Evolutionary conservation across 164 flowering plant species (phyloP).

Genomic region (Paratinospora sagittata): DNA sequence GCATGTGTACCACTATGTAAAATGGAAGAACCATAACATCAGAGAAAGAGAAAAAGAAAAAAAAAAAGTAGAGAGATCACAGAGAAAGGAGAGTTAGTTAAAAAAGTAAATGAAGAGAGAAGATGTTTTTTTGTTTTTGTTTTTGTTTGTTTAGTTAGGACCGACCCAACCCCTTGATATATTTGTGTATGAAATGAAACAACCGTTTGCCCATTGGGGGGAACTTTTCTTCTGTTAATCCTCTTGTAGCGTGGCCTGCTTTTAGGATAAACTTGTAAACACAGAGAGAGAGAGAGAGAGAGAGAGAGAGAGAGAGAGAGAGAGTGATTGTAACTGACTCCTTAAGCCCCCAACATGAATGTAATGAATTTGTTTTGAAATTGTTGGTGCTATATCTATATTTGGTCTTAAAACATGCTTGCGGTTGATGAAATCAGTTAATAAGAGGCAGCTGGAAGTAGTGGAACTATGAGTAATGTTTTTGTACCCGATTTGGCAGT

Average conservation of each 20-base stretch:
- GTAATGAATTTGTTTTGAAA: neutral
- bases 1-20: neutral
- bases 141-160: neutral
- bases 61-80: neutral
- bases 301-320: neutral
- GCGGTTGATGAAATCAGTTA: too few species aligned
- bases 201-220: neutral
- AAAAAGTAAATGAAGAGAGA: neutral
- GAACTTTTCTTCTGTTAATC: neutral
- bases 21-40: neutral
- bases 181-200: neutral
- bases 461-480: too few species aligned
- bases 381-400: neutral
- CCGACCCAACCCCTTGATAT: neutral
- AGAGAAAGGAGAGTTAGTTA: neutral
- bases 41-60: neutral
- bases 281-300: neutral
- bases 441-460: too few species aligned
- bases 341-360: neutral
- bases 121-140: neutral
- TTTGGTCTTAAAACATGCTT: too few species aligned
- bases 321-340: neutral
- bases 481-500: too few species aligned
- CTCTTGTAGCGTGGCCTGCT: neutral
- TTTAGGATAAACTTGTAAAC: constrained; percentile 1